phyloP scores from a whole-genome alignment of 257 asterid species.

The Solanum piurae region DNA sequence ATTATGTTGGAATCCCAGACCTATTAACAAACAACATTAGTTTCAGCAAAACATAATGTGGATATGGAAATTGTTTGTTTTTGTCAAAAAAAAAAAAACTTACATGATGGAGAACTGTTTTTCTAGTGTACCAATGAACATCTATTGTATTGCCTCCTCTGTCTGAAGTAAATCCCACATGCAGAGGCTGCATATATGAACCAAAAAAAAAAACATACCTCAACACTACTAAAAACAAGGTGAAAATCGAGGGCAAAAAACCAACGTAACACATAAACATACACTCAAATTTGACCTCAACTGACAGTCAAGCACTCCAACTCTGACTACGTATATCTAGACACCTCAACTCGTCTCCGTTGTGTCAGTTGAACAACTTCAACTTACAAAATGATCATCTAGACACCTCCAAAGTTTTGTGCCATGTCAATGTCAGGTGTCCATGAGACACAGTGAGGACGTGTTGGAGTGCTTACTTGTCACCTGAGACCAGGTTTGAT shows the following conservation, averaged over 20 bases:
- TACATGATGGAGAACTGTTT: slow-evolving; percentile 77
- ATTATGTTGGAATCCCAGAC: slow-evolving; percentile 81
- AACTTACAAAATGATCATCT: not conserved
- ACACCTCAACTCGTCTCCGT: not conserved
- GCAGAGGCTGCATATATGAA: slow-evolving; percentile 52
- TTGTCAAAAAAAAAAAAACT: not conserved
- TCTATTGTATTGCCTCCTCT: slow-evolving; percentile 56
- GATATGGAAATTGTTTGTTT: not conserved
- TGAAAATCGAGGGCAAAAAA: not conserved
- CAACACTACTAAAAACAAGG: not conserved
- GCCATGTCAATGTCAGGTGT: no score
- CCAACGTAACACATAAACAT: not conserved
- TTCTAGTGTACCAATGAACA: slow-evolving; percentile 72
- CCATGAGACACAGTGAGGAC: not conserved
- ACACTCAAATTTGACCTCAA: not conserved
- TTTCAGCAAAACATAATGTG: not conserved
- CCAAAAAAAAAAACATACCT: not conserved
- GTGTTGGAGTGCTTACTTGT: not conserved
- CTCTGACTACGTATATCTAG: not conserved
- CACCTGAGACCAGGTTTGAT: not conserved
- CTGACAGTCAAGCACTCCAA: not conserved
- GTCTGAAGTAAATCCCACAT: slow-evolving; percentile 42
- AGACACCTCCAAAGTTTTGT: no score
- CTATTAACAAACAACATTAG: slow-evolving; percentile 6
- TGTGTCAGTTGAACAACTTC: not conserved